Conservation (phyloP, 129 eudicot species). For the Ambrosia artemisiifolia region DNA sequence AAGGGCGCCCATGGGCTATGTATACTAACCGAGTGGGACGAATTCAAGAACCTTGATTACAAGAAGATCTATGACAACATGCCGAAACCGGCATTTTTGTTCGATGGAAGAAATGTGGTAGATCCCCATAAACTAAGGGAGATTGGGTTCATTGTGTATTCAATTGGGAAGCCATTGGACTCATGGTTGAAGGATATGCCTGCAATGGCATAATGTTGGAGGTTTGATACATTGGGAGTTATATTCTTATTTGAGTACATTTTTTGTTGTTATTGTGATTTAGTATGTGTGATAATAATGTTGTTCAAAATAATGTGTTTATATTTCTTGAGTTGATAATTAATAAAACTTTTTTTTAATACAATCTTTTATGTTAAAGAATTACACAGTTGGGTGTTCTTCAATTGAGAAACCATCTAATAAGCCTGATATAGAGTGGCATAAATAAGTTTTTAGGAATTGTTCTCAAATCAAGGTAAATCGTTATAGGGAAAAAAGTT, state of each 20-base stretch:
- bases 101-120: conserved; percentile 74
- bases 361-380: no score
- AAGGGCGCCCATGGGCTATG: conserved; percentile 76
- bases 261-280: neutral
- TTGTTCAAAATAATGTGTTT: neutral
- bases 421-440: no score
- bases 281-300: neutral
- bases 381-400: no score
- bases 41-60: conserved; percentile 73
- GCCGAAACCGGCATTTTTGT: conserved; percentile 83
- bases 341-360: neutral
- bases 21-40: conserved; percentile 84
- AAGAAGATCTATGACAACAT: conserved; percentile 70
- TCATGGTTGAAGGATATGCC: conserved; percentile 90
- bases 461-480: no score
- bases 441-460: no score
- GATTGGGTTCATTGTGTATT: conserved; percentile 77
- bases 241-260: neutral
- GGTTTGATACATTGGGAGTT: neutral
- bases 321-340: neutral
- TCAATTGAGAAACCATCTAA: no score
- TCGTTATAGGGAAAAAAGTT: no score
- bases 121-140: conserved; percentile 56
- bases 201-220: conserved; percentile 47
- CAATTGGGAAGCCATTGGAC: conserved; percentile 86